Evolutionary conservation across 139 green algal species (phyloP), one percentile per base, ranked within the genome.

Genomic region (Tetraselmis striata): DNA sequence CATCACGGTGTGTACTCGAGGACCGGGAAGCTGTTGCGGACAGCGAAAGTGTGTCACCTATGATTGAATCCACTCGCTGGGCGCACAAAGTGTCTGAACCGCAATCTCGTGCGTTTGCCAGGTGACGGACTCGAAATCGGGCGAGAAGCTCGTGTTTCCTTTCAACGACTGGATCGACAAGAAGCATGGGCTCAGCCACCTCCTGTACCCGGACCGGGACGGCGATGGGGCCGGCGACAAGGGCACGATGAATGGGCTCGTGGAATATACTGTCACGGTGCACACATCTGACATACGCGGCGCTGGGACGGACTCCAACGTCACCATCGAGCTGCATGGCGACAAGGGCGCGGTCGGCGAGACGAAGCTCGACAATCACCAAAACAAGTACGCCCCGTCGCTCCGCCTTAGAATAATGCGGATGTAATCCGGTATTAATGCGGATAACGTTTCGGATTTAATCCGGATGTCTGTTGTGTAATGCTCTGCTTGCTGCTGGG

Each of bases 141-240:
- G 87, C 30, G 82, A 88, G 82, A 32, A 81, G 77, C 27, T 80
- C 0, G 80, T 87, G 31, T 90, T 90, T 76, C 87, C 84, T 23
- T 88, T 30, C 78, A 84, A 90, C 80, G 82, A 85, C 45, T 91
- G 87, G 87, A 83, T 91, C 2, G 87, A 89, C 79, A 89, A 89
- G 82, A 82, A 91, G 83, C 79, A 85, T 59, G 87, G 87, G 29
- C 83, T 91, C 24, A 83, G 58, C 30, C 78, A 84, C 32, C 76
- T 84, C 28, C 83, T 91, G 26, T 86, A 81, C 5, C 83, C 85
- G 2, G 87, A 91, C 83, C 67, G 83, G 0, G 81, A 87, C 75
- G 87, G 87, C 24, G 87, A 90, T 77, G 87, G 87, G 1, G 78
- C 83, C 0, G 83, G 78, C 0, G 87, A 91, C 27, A 80, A 84